Evolutionary conservation across 371 early-diverging fungal species (phyloP), one percentile per base, ranked within the genome.

Genomic region (Cokeromyces recurvatus): DNA sequence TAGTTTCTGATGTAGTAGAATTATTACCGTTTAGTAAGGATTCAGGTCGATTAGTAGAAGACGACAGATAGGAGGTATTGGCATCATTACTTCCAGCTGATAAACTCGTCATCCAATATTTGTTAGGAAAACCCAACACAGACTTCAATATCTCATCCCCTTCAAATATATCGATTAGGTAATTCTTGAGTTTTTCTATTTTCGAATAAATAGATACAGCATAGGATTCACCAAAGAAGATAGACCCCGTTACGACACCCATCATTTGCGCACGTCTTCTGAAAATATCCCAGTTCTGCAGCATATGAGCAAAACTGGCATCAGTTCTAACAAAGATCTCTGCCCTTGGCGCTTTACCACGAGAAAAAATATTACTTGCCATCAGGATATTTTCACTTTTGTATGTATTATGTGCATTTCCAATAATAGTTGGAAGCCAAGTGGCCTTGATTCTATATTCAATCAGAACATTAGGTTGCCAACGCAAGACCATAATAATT

Each of bases 381-480:
- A 72, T 40, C 17, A 62, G 32, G 7, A 61, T 21, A 7, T 49
- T 58, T 23, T 65, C 61, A n/a, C 38, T 55, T 7, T 55, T 57
- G 17, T 55, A 32, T 4, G 42, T 23, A 19, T 41, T 55, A 4
- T 46, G 9, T 11, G 58, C 36, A 11, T 34, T 54, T 4, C 68
- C 68, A 38, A 71, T 63, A 32, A 67, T 43, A 5, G 60, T 27
- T 7, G 75, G 75, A 17, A 68, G 32, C 72, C 69, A 75, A 4
- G 66, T 64, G 4, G 72, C 75, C 9, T 65, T 57, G 46, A 95
- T 84, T 32, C 85, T 80, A 68, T 95, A 95, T 24, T 89, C 85
- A 21, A 97, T 82, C 0, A 86, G 86, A 22, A 95, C 85, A 53
- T 91, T 88, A 1, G 92, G 91, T 20, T 91, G 85, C 94, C 94